A percentile compares a stretch with the other conserved stretches of the same genome.
Conservation (phyloP, 1,139 yeast genomes). For the Kodamaea suecica region DNA sequence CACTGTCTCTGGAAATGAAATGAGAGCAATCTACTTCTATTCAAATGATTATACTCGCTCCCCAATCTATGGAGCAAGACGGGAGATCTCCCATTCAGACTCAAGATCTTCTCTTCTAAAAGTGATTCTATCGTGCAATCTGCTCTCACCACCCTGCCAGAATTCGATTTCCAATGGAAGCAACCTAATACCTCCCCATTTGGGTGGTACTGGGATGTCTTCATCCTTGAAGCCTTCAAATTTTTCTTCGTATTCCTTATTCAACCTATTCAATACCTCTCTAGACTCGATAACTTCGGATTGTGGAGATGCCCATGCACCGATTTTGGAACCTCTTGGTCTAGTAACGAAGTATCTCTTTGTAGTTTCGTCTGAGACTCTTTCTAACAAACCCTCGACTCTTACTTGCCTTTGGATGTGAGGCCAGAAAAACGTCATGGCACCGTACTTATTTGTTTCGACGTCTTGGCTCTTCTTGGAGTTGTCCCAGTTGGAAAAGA, state of each 20-base stretch:
- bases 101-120: conserved; percentile 54
- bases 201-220: conserved; percentile 83
- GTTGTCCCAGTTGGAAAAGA: conserved; percentile 88
- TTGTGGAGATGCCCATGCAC: conserved; percentile 98
- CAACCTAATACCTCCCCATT: conserved; percentile 92
- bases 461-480: conserved; percentile 78
- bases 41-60: too few species aligned
- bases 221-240: conserved; percentile 56
- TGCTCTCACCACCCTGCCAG: conserved; percentile 92
- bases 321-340: conserved; percentile 89
- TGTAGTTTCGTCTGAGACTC: conserved; percentile 68
- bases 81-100: conserved; percentile 56
- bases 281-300: conserved; percentile 57
- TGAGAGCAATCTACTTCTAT: too few species aligned
- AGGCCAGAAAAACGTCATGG: conserved; percentile 92
- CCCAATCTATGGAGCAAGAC: conserved; percentile 26
- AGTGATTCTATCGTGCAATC: conserved; percentile 88
- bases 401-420: conserved; percentile 87
- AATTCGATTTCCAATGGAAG: conserved; percentile 90
- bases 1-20: too few species aligned
- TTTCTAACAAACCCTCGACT: conserved; percentile 82
- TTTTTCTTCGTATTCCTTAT: conserved; percentile 48
- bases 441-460: conserved; percentile 69
- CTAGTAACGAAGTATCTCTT: conserved; percentile 78
- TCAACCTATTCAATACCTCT: conserved; percentile 56